Base-by-base conservation (phyloP, 371 early-diverging fungal genomes). In the Funneliformis caledonium region DNA sequence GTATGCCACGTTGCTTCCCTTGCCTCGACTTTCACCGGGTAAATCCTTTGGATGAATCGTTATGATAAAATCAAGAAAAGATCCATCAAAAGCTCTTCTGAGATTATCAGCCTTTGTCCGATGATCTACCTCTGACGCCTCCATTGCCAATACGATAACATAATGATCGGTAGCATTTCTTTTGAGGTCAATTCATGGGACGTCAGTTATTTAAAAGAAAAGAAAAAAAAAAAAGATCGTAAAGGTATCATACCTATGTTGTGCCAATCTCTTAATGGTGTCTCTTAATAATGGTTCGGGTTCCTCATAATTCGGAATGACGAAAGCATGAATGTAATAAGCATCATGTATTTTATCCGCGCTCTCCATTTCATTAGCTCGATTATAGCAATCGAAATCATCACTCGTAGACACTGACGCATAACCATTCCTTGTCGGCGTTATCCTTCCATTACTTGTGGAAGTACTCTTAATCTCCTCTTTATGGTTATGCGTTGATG, bases 71-170 rank as follows among this genome's bases (percentile, higher is more conserved):
- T 92, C 88, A 68, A 84, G 84, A 84, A 94, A 94, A 64, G 78
- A 84, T 80, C 88, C 87, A 22, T 84, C 84, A 85, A 91, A 94
- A 61, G 80, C 82, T 16, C 82, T 81, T 65, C 87, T 77, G 8
- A 95, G 82, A 11, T 83, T 80, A 48, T 84, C 83, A n/a, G 93
- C 94, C 84, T 94, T 95, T 59, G 82, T 82, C 74, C 85, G 87
- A 81, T 85, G 81, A 9, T 88, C 92, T 33, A 62, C 31, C 84
- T 95, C 95, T 16, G 89, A 85, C 26, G 87, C 90, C 82, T 95
- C 95, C 95, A 95, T 95, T n/a, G 94, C 95, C 48, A 93, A 85
- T 69, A 92, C 85, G 43, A 93, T 87, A 74, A 88, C 85, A 82
- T 89, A 90, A 26, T 65, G 48, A 26, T 45, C 33, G 37, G 62